Conservation (phyloP, 2,329 filamentous ascomycete genomes). For the Penicillium expansum region DNA sequence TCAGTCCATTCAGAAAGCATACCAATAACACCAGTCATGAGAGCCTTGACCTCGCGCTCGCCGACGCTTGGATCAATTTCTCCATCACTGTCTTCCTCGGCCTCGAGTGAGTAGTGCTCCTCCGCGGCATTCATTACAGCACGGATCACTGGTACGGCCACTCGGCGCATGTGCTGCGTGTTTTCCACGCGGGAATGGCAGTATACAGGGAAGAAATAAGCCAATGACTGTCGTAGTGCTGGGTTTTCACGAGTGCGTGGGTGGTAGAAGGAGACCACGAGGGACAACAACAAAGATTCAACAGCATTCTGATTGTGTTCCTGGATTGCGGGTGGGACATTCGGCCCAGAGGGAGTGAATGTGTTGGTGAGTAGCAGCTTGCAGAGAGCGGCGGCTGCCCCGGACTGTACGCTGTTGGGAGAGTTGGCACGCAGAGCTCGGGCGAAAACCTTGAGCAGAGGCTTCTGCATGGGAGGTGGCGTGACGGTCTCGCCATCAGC, state of each 20-base stretch:
- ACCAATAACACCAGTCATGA: constrained; percentile 75
- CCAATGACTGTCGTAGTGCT: constrained; percentile 77
- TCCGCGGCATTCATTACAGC: constrained; percentile 60
- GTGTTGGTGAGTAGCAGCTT: constrained; percentile 82
- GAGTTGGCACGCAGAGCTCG: constrained; percentile 73
- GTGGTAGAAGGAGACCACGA: constrained; percentile 86
- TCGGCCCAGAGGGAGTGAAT: constrained; percentile 51
- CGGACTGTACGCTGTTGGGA: constrained; percentile 72
- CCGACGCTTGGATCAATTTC: constrained; percentile 77
- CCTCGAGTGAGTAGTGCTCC: constrained; percentile 67
- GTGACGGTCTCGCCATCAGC: constrained; percentile 51
- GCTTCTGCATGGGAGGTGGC: constrained; percentile 51
- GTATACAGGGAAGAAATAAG: constrained; percentile 93
- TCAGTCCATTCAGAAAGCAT: constrained; percentile 91
- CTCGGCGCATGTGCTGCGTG: constrained; percentile 72
- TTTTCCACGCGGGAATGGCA: constrained; percentile 82
- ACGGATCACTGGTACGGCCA: constrained; percentile 72
- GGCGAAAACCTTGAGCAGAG: constrained; percentile 80
- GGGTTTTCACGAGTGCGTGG: constrained; percentile 78
- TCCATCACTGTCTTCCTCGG: constrained; percentile 69
- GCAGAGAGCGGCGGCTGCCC: constrained; percentile 74
- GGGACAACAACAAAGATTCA: constrained; percentile 73
- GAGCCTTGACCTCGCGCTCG: constrained; percentile 50
- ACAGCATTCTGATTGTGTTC: constrained; percentile 56
- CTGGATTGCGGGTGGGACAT: constrained; percentile 52